A percentile compares a stretch with the other conserved stretches of the same genome.
Conservation (phyloP, 2,329 filamentous ascomycete species). For the Claviceps digitariae region DNA sequence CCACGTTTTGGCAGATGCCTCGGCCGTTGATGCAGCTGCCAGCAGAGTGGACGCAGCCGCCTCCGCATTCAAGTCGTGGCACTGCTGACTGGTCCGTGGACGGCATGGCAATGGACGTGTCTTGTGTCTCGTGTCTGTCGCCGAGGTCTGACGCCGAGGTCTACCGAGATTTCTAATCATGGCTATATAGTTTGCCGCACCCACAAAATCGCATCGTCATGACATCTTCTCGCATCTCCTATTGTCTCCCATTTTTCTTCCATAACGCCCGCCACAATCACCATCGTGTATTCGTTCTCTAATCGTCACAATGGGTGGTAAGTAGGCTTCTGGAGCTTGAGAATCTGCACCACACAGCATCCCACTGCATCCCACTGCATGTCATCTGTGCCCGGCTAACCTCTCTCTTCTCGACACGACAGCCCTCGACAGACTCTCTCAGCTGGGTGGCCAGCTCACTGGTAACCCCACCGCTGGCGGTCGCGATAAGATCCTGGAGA, state of each 20-base stretch:
- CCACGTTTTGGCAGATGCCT: constrained; percentile 6
- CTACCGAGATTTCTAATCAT: background rate
- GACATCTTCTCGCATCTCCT: background rate
- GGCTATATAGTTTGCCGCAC: constrained; percentile 2
- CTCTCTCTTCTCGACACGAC: constrained; percentile 13
- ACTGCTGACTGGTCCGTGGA: background rate
- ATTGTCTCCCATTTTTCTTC: background rate
- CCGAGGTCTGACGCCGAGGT: constrained; percentile 5
- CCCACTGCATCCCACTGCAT: background rate
- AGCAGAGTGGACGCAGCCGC: background rate
- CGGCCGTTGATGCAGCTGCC: constrained; percentile 4
- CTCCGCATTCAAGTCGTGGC: background rate
- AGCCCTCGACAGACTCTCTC: constrained; percentile 45
- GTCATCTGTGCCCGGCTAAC: background rate
- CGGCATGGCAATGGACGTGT: too few species aligned
- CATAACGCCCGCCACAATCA: background rate
- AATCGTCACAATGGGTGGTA: constrained; percentile 23
- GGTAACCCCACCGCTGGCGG: constrained; percentile 41
- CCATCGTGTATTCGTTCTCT: background rate
- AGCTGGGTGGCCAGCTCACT: constrained; percentile 50
- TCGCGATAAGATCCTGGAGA: constrained; percentile 46
- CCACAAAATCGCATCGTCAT: constrained; percentile 1
- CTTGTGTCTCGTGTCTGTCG: background rate
- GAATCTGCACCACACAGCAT: too few species aligned
- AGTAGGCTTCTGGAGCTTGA: too few species aligned